These are phyloP conservation scores for Coprinopsis sp. DNA, from an alignment of 768 basidiomycete species.

Conservation along the genomic window DNA sequence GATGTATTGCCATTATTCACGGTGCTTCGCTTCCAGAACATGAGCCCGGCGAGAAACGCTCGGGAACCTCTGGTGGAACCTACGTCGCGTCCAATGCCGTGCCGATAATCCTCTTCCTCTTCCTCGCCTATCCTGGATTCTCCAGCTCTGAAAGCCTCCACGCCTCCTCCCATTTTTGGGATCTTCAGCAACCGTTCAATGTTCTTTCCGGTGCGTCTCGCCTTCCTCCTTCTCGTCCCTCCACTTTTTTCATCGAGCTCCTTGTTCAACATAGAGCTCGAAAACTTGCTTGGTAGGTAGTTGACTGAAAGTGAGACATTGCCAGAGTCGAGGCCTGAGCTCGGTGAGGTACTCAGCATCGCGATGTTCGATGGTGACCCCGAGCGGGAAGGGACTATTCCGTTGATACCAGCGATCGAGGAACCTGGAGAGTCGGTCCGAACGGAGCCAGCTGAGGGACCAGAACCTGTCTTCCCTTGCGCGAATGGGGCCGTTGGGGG, in stretches of 20 bases:
- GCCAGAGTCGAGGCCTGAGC: constrained; percentile 4
- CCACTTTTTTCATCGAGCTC: constrained; percentile 27
- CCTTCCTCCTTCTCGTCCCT: constrained; percentile 27
- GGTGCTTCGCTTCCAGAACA: not conserved
- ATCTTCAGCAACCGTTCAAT: constrained; percentile 18
- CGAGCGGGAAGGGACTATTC: not conserved
- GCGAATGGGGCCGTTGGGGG: no score
- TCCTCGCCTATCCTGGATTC: constrained; percentile 48
- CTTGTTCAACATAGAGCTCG: constrained; percentile 28
- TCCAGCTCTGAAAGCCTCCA: constrained; percentile 57
- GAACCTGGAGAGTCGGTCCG: no score
- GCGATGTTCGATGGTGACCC: not conserved
- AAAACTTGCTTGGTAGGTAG: constrained; percentile 26
- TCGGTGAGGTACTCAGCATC: constrained; percentile 2
- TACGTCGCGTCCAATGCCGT: constrained; percentile 9
- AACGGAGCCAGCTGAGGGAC: no score
- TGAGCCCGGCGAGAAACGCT: not conserved
- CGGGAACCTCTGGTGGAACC: not conserved
- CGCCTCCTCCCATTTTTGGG: constrained; percentile 65
- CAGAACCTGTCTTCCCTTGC: no score
- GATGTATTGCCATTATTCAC: not conserved
- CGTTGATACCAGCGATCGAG: no score
- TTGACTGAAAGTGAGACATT: constrained; percentile 23
- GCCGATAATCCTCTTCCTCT: constrained; percentile 54
- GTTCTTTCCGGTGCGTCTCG: constrained; percentile 23